Base-by-base conservation (phyloP, 345 rosid species). In the Camelina laxa region DNA sequence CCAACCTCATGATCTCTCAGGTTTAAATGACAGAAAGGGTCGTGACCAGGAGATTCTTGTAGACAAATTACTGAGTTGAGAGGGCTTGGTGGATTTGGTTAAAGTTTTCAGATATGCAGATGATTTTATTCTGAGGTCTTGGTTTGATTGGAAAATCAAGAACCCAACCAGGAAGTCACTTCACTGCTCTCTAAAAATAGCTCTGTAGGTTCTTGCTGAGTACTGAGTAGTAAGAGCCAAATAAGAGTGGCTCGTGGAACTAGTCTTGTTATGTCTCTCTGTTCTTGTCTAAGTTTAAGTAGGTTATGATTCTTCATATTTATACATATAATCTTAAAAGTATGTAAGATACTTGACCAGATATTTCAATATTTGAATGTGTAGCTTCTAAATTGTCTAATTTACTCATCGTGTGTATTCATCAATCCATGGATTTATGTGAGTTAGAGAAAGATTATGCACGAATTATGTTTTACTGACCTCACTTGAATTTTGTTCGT, bases 1-100 rank as follows among this genome's bases (percentile, higher is more conserved):
- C 71, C 65, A 76, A 70, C 75, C 75, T 64, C 60, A 15, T 55
- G 38, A 64, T 63, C 60, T 54, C 70, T 76, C 70, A n/a, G 79
- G 55, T 67, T 19, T 5, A 24, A 24, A 14, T 49, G 54, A 59
- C 72, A 39, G 36, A 65, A 65, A 59, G 47, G 11, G 62, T 50
- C 27, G 7, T 67, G 24, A 14, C 53, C 55, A 31, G 59, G 31
- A 42, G 65, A 54, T 53, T 69, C 57, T 67, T 60, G 20, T 31
- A 30, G 63, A 38, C 50, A 9, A 73, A 7, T 10, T 44, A 65
- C 60, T 10, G 74, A 38, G 55, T 14, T 31, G 35, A 54, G 36
- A 54, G 45, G 70, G 60, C 17, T 73, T 73, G 57, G 70, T 67
- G 15, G 62, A 39, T 48, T 50, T 67, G 74, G 56, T 58, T 59